phyloP scores from a whole-genome alignment of 2,329 filamentous ascomycete species.

The Drechslerella coelobrocha region DNA sequence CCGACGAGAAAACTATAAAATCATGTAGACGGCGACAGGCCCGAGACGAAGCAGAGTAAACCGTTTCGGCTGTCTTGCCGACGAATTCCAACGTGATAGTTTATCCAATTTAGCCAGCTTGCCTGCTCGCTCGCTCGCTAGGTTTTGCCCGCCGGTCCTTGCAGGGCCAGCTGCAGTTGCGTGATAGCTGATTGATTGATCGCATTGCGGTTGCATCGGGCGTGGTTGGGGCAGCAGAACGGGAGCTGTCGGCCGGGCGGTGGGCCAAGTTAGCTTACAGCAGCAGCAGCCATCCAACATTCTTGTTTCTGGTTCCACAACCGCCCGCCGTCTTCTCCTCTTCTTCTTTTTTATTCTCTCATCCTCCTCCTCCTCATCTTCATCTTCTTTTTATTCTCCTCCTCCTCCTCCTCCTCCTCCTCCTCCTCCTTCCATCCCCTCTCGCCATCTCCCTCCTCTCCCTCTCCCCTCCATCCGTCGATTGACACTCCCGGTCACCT shows the following conservation, averaged over 20 bases:
- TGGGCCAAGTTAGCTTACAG: slow-evolving; percentile 4
- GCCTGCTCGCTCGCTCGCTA: slow-evolving; percentile 21
- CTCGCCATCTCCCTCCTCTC: slow-evolving; percentile 16
- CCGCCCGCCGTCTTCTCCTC: slow-evolving; percentile 10
- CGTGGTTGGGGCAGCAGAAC: background rate
- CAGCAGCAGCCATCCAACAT: too few relatives aligned
- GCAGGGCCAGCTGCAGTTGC: too few relatives aligned
- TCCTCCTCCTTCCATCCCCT: slow-evolving; percentile 23
- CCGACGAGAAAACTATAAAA: slow-evolving; percentile 1
- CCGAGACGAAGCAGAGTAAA: too few relatives aligned
- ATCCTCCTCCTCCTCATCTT: slow-evolving; percentile 15
- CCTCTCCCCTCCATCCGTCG: background rate
- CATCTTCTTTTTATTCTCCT: slow-evolving; percentile 10
- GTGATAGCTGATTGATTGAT: background rate
- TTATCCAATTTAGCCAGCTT: slow-evolving; percentile 34
- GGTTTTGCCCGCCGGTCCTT: slow-evolving; percentile 11
- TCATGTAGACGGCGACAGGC: background rate
- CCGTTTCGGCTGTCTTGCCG: background rate
- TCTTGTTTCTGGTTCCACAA: slow-evolving; percentile 4
- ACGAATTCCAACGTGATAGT: background rate
- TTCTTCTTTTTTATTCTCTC: slow-evolving; percentile 22
- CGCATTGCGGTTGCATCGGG: too few relatives aligned
- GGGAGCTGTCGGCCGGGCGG: too few relatives aligned
- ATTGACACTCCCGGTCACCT: background rate
- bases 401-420: slow-evolving; percentile 2